Conservation (phyloP, 1,139 yeast species). For the Candida dubliniensis region DNA sequence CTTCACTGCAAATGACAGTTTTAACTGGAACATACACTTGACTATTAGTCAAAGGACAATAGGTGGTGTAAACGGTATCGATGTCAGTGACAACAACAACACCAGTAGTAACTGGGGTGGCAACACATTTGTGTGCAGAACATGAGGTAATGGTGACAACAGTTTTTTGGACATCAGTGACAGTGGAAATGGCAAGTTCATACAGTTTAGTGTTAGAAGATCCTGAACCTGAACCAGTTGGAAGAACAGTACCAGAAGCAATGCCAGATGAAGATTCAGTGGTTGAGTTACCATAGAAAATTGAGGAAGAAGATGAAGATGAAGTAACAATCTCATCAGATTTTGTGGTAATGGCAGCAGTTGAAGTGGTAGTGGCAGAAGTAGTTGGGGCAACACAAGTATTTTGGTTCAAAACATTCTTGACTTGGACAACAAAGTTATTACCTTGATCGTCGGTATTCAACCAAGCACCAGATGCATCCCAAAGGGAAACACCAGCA, state of each 20-base stretch:
- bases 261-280: not conserved
- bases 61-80: constrained; percentile 32
- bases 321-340: constrained; percentile 1
- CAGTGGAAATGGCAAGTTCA: constrained; percentile 29
- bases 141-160: constrained; percentile 53
- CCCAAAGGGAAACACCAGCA: constrained; percentile 92
- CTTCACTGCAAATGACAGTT: not conserved
- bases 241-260: constrained; percentile 4
- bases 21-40: constrained; percentile 10
- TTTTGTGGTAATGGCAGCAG: constrained; percentile 8
- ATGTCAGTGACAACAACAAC: constrained; percentile 28
- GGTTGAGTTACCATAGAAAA: constrained; percentile 12
- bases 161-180: constrained; percentile 27
- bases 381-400: constrained; percentile 15
- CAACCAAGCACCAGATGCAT: constrained; percentile 77
- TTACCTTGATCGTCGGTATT: constrained; percentile 36
- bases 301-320: constrained; percentile 1
- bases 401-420: constrained; percentile 12
- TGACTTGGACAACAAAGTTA: constrained; percentile 17
- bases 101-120: constrained; percentile 35
- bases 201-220: constrained; percentile 3
- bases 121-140: constrained; percentile 32
- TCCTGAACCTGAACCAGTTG: not conserved
- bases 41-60: constrained; percentile 27
- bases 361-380: constrained; percentile 8